A percentile compares a stretch with the other conserved stretches of the same genome.
Evolutionary conservation across 2,329 filamentous ascomycete genomes (phyloP).

Genomic region (Fusarium sp.): DNA sequence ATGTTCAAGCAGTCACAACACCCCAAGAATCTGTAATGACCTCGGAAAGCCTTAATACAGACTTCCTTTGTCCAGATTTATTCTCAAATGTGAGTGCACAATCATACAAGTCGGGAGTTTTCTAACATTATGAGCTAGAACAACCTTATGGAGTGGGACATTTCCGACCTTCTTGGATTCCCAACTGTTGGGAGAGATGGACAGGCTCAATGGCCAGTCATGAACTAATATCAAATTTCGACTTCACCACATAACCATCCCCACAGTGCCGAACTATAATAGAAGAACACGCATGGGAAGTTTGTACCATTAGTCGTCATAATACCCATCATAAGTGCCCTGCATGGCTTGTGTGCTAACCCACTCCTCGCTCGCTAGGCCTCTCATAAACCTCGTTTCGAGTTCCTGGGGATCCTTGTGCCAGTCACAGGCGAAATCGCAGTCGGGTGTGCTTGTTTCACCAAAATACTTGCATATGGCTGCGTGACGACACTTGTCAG

Average conservation of each 20-base stretch:
- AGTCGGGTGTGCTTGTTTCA: slow-evolving; percentile 67
- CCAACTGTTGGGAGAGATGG: slow-evolving; percentile 13
- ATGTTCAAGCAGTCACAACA: slow-evolving; percentile 20
- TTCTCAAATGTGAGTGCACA: slow-evolving; percentile 31
- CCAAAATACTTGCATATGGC: slow-evolving; percentile 83
- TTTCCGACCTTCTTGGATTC: slow-evolving; percentile 41
- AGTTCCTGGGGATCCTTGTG: slow-evolving; percentile 75
- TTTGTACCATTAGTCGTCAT: slow-evolving; percentile 54
- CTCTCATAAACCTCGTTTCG: slow-evolving; percentile 65
- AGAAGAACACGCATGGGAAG: neutral
- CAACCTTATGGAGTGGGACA: slow-evolving; percentile 42
- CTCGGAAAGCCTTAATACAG: slow-evolving; percentile 25
- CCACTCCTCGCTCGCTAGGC: slow-evolving; percentile 70
- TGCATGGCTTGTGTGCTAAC: slow-evolving; percentile 71
- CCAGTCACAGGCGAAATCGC: slow-evolving; percentile 82
- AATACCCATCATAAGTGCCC: slow-evolving; percentile 66
- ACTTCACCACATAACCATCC: neutral
- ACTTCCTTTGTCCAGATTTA: slow-evolving; percentile 32
- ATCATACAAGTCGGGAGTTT: neutral
- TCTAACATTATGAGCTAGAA: slow-evolving; percentile 30
- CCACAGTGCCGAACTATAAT: neutral
- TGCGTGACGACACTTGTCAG: slow-evolving; percentile 77
- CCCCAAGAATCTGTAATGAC: slow-evolving; percentile 31
- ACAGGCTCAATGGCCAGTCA: slow-evolving; percentile 25
- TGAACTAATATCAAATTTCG: neutral